Percentiles rank a stretch among this genome's conserved stretches.
These are phyloP conservation scores for Macrolepiota dolichaula DNA, from an alignment of 768 basidiomycete species.

Conservation along the genomic window DNA sequence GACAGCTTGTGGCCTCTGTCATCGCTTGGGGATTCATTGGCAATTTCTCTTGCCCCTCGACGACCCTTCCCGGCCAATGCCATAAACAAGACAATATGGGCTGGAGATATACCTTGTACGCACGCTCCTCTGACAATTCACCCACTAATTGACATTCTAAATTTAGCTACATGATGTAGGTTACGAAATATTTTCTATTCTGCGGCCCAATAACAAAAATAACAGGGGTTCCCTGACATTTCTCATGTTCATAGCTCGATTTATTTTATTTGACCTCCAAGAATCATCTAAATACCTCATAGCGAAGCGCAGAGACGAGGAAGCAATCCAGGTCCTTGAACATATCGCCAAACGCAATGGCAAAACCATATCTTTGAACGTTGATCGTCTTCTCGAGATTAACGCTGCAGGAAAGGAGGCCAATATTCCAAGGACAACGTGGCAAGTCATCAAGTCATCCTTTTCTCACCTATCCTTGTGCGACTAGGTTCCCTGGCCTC, in stretches of 20 bases:
- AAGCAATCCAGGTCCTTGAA: slow-evolving; percentile 49
- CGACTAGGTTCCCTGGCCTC: slow-evolving; percentile 11
- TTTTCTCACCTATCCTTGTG: slow-evolving; percentile 40
- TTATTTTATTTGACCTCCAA: slow-evolving; percentile 54
- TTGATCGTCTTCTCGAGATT: slow-evolving; percentile 34
- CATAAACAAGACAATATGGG: slow-evolving; percentile 50
- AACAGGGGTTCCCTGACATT: slow-evolving; percentile 45
- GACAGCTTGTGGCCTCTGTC: slow-evolving; percentile 22
- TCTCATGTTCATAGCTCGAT: slow-evolving; percentile 51
- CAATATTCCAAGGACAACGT: slow-evolving; percentile 18
- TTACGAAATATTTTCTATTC: neutral
- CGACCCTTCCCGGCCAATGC: slow-evolving; percentile 35
- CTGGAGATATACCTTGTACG: slow-evolving; percentile 55
- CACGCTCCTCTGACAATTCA: slow-evolving; percentile 11
- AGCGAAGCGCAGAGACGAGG: slow-evolving; percentile 51
- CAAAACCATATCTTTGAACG: slow-evolving; percentile 38
- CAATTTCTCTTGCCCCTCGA: slow-evolving; percentile 46
- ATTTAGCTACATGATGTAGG: slow-evolving; percentile 6
- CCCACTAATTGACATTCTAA: neutral
- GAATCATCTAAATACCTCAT: slow-evolving; percentile 64
- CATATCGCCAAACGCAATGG: slow-evolving; percentile 47
- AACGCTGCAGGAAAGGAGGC: slow-evolving; percentile 22
- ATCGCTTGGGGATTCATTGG: slow-evolving; percentile 53
- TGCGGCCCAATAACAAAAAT: neutral
- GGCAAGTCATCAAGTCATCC: slow-evolving; percentile 28